Evolutionary conservation across 2,329 filamentous ascomycete genomes (phyloP).

Genomic region (Amylocarpus encephaloides): DNA sequence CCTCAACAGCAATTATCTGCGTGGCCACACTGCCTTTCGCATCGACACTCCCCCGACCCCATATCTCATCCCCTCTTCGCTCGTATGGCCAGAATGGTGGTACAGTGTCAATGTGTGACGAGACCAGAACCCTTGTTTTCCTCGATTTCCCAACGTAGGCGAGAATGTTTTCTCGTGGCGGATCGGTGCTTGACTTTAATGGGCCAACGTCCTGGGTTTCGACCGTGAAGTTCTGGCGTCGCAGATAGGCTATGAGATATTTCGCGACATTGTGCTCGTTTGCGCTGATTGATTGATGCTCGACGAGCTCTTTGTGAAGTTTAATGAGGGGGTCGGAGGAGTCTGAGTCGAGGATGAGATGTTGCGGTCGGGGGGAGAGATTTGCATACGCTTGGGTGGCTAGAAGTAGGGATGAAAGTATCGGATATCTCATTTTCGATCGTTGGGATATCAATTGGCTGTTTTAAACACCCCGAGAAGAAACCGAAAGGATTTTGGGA

Average conservation of each 20-base stretch:
- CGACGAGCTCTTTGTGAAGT: constrained; percentile 57
- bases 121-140: constrained; percentile 45
- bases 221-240: constrained; percentile 52
- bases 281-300: constrained; percentile 55
- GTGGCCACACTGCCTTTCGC: constrained; percentile 66
- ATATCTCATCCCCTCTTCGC: constrained; percentile 45
- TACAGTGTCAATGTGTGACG: constrained; percentile 60
- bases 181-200: background rate
- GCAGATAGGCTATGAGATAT: constrained; percentile 52
- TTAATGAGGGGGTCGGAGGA: constrained; percentile 39
- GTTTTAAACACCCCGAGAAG: no score
- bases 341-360: constrained; percentile 11
- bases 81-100: constrained; percentile 43
- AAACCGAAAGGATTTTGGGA: no score
- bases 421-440: constrained; percentile 1
- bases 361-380: background rate
- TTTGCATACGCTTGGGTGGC: background rate
- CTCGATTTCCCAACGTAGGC: constrained; percentile 48
- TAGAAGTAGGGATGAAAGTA: background rate
- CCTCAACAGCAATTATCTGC: constrained; percentile 62
- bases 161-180: constrained; percentile 48
- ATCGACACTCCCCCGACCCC: constrained; percentile 69
- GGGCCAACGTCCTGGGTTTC: constrained; percentile 46
- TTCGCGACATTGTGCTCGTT: constrained; percentile 54
- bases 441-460: background rate